Evolutionary conservation across 345 rosid genomes (phyloP), one percentile per base, ranked within the genome.

Genomic region (Populus ilicifolia): DNA sequence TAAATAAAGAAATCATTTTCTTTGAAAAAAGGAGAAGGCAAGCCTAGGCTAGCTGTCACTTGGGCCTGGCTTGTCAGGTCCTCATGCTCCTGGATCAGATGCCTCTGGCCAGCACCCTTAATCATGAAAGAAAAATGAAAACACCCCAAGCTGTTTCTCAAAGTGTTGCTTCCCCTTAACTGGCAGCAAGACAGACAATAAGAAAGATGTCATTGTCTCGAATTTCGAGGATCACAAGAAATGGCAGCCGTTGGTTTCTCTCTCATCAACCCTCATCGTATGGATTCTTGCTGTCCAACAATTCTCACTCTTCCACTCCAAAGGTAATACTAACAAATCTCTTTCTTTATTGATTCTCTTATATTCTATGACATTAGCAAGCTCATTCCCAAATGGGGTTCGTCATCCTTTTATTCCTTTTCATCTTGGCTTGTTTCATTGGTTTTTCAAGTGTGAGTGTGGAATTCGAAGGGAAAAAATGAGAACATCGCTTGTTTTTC

Each of bases 161-260:
- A 14, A 48, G 20, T 16, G 0, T 11, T 54, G 35, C 13, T 29
- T 71, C 21, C 3, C 33, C 38, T 70, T 27, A 13, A 23, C 8
- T 1, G 30, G 73, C n/a, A 44, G n/a, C 35, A 14, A 48, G 13
- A 8, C 4, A 35, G 39, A 56, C 21, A 54, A 27, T 4, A 44
- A 65, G 41, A 46, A 67, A 66, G 54, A 73, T 73, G 76, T 16
- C 25, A 23, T 39, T 73, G 52, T 59, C 67, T 21, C 68, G 76
- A 36, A 25, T 62, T 16, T 52, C 27, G 1, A 62, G 65, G 39
- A 38, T 73, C 43, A 36, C 76, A 13, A 73, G 68, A 73, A 73
- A 6, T n/a, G 54, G 68, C 7, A 23, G 67, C 8, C 38, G 7
- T 61, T 73, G 67, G 50, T 73, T 59, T 59, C 38, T 73, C 4